A percentile compares a stretch with the other conserved stretches of the same genome.
These are phyloP conservation scores for Anethum foeniculum DNA, from an alignment of 140 eudicot genomes.

Conservation along the genomic window DNA sequence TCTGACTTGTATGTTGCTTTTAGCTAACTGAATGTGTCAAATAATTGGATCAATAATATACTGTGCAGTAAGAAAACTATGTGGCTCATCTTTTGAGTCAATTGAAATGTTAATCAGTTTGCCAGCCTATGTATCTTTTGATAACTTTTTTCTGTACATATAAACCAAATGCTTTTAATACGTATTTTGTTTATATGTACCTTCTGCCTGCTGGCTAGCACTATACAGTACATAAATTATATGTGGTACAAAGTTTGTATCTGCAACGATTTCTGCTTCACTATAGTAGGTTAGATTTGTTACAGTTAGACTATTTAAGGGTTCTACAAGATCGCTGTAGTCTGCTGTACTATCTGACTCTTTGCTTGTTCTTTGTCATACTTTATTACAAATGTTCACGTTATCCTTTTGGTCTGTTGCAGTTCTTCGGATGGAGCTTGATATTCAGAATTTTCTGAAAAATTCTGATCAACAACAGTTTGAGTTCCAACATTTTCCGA, in stretches of 20 bases:
- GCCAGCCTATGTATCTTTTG: not conserved
- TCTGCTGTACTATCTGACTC: not conserved
- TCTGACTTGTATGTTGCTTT: not conserved
- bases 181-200: not conserved
- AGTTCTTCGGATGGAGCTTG: conserved; percentile 96
- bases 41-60: not conserved
- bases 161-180: too few relatives aligned
- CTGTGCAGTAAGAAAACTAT: not conserved
- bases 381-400: not conserved
- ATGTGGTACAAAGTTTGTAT: not conserved
- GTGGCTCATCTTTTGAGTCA: not conserved
- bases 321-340: not conserved
- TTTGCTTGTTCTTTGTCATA: not conserved
- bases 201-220: not conserved
- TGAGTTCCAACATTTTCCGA: conserved; percentile 89
- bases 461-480: conserved; percentile 56
- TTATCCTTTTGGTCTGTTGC: conserved; percentile 5
- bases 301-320: not conserved
- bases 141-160: not conserved
- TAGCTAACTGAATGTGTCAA: not conserved
- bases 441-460: conserved; percentile 69
- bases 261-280: not conserved
- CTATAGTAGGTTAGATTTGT: not conserved
- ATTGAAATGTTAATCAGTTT: not conserved
- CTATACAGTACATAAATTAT: not conserved